Evolutionary conservation across 179 eudicot genomes (phyloP), one percentile per base, ranked within the genome.

Genomic region (Spergularia azorica): DNA sequence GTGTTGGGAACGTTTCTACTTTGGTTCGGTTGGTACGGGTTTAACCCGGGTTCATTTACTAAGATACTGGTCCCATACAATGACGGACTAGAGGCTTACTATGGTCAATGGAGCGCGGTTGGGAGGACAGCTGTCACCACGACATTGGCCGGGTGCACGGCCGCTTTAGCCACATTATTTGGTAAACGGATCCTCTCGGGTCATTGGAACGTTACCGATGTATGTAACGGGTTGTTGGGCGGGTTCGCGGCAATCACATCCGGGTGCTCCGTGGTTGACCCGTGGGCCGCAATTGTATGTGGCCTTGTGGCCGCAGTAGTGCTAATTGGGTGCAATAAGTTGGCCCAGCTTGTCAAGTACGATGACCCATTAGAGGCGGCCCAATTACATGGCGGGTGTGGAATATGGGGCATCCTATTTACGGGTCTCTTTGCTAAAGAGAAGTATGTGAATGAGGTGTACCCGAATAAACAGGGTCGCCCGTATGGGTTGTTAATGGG

Each of bases 341-440:
- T 87, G 20, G 89, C 89, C 10, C 84, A 82, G 39, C 69, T 63
- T 68, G 50, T 55, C 51, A 79, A 74, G 56, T 87, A 80, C 36
- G 89, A 87, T 18, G 89, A 87, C 72, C 89, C 89, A 9, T 75
- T 87, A 14, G 89, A 87, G 80, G 89, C 89, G 58, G 89, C 89
- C 52, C 89, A 84, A 62, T 63, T 87, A 2, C 89, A 87, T 17
- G 89, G 79, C 3, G 89, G 89, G 36, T 87, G 89, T 56, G 89
- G 89, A 4, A 76, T 83, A 11, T 87, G 89, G 89, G 89, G 89
- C 3, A 15, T 84, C 7, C 51, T 87, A 2, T 87, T 87, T 61
- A 87, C 89, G 11, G 89, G 88, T 0, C 48, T 87, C 0, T 87
- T 87, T 68, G 89, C 89, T 0, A 8, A 69, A 0, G 67, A 84